Base-by-base conservation (phyloP, 2,329 filamentous ascomycete genomes). In the Ilyonectria robusta region DNA sequence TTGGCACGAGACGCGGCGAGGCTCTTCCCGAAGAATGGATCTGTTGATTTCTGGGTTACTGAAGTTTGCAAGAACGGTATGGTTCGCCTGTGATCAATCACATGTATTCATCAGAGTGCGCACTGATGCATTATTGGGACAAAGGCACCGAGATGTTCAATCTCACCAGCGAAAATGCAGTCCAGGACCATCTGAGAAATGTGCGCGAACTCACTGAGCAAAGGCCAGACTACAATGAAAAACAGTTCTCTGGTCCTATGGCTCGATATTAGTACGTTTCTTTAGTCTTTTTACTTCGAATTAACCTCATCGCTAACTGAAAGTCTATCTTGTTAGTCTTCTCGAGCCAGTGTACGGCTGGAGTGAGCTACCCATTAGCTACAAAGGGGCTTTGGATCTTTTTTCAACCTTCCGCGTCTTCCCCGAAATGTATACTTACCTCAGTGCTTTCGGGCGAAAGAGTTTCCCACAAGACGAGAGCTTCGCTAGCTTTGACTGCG, bases 381-480 rank as follows among this genome's bases (percentile, higher is more conserved):
- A 21, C 4, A 44, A 63, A 7, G 60, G 51, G 23, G 48, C 48
- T 21, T 35, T 63, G 21, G 40, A 11, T 26, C 60, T 58, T 40
- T 26, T 63, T 1, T 23, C 42, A 15, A 19, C 51, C 3, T 29
- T 63, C 29, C 31, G 33, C 21, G 17, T 58, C 29, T 57, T 31
- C 10, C 33, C 60, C 2, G 31, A 15, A 8, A 31, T 63, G 2
- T 57, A 57, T 13, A 29, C 40, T 2, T 57, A 42, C 9, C 29
- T 63, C 15, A 57, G 42, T 1, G 60, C 51, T 10, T 63, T 63
- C n/a, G 60, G 60, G 19, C 21, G 33, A 31, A 57, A 63, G 10
- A 13, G 15, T 15, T 63, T 23, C 13, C 33, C 60, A 6, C 56
- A 6, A 10, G 53, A 63, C n/a, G 40, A 42, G 15, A 42, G 40